These are phyloP conservation scores for Ophiostoma australiae DNA, from an alignment of 2,329 filamentous ascomycete genomes.

Conservation along the genomic window DNA sequence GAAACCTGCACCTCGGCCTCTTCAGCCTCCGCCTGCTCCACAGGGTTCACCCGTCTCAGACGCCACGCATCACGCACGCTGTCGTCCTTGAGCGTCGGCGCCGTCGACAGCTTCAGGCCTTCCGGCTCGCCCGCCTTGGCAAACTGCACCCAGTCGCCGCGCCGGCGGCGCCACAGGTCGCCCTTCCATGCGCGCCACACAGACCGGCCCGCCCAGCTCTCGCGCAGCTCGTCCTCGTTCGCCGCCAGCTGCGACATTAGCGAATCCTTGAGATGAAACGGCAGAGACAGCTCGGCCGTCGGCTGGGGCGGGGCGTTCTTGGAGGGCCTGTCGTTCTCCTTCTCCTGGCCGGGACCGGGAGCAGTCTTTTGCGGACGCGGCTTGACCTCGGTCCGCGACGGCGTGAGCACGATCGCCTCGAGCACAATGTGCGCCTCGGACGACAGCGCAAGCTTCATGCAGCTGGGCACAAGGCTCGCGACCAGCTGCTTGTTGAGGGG, in stretches of 20 bases:
- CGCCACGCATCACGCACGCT: slow-evolving; percentile 10
- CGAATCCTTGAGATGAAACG: slow-evolving; percentile 55
- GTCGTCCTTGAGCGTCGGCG: slow-evolving; percentile 31
- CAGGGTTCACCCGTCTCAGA: slow-evolving; percentile 14
- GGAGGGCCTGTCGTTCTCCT: not conserved
- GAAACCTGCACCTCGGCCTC: not conserved
- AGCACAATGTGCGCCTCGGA: slow-evolving; percentile 50
- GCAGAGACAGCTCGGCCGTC: slow-evolving; percentile 35
- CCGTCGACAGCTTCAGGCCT: slow-evolving; percentile 35
- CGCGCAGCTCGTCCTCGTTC: slow-evolving; percentile 47
- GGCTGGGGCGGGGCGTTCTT: not conserved
- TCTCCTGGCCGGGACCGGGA: not conserved
- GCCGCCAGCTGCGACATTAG: slow-evolving; percentile 47
- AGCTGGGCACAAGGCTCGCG: slow-evolving; percentile 43
- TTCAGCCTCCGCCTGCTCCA: not conserved
- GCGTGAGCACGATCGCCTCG: slow-evolving; percentile 45
- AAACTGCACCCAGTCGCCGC: slow-evolving; percentile 53
- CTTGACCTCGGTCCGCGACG: slow-evolving; percentile 37
- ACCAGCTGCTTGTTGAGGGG: slow-evolving; percentile 53
- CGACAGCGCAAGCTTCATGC: slow-evolving; percentile 45
- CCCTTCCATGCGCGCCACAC: slow-evolving; percentile 57
- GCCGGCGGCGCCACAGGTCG: slow-evolving; percentile 51
- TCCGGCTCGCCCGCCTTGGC: slow-evolving; percentile 47
- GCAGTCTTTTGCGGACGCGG: not conserved
- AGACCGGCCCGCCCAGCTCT: slow-evolving; percentile 51